Evolutionary conservation across 257 asterid species (phyloP).

Genomic region (Nicotiana attenuata): DNA sequence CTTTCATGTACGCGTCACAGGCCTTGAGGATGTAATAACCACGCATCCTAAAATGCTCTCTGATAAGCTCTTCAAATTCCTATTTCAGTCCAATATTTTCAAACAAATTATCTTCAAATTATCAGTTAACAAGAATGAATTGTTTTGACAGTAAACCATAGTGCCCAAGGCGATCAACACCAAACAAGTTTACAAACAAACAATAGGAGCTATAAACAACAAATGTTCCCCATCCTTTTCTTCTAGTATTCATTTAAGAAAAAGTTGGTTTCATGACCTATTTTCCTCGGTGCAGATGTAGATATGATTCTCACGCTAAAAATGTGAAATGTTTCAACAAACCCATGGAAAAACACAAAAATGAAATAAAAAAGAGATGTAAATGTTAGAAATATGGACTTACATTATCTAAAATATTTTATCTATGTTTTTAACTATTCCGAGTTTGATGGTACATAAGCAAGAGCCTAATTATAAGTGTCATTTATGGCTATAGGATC

Average conservation of each 20-base stretch:
- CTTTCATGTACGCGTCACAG: constrained; percentile 92
- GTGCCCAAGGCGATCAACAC: not conserved
- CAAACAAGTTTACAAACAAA: not conserved
- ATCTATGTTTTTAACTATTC: not conserved
- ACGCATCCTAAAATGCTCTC: constrained; percentile 75
- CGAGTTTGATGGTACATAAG: not conserved
- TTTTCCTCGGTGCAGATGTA: not conserved
- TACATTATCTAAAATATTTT: not conserved
- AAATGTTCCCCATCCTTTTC: not conserved
- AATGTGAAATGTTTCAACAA: not conserved
- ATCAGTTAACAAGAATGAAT: not conserved
- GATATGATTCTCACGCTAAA: not conserved
- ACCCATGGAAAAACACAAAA: not conserved
- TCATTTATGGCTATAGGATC: not conserved
- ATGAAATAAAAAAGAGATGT: not conserved
- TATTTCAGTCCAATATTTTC: constrained; percentile 22
- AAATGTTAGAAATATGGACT: not conserved
- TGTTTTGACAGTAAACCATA: not conserved
- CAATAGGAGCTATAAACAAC: constrained; percentile 1
- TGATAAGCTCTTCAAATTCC: constrained; percentile 80
- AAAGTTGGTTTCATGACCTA: not conserved
- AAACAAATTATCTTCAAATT: not conserved
- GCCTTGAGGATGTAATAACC: constrained; percentile 87
- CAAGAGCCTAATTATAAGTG: not conserved
- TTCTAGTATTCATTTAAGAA: not conserved